A percentile compares a stretch with the other conserved stretches of the same genome.
These are phyloP conservation scores for Syncephalastrum monosporum DNA, from an alignment of 371 early-diverging fungal species.

Conservation along the genomic window DNA sequence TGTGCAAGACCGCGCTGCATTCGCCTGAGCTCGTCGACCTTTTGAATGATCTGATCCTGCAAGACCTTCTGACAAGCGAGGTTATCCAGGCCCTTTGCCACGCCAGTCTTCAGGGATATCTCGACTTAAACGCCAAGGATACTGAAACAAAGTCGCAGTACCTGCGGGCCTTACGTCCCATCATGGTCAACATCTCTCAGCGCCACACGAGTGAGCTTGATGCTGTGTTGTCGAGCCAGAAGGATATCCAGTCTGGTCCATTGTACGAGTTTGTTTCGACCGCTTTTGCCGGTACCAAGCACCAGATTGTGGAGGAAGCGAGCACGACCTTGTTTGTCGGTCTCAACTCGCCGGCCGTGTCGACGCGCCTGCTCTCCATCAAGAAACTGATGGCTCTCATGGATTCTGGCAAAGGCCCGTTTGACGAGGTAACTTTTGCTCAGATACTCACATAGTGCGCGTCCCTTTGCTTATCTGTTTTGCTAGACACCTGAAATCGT, in stretches of 20 bases:
- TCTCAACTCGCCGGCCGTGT: conserved; percentile 63
- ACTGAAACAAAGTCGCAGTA: conserved; percentile 24
- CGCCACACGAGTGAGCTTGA: conserved; percentile 58
- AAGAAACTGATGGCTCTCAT: conserved; percentile 57
- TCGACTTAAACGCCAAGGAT: conserved; percentile 25
- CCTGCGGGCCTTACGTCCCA: conserved; percentile 28
- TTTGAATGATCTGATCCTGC: conserved; percentile 39
- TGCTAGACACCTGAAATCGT: conserved; percentile 43
- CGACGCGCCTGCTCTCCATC: conserved; percentile 63
- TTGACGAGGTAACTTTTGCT: conserved; percentile 22
- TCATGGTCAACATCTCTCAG: conserved; percentile 55
- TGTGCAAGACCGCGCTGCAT: conserved; percentile 30
- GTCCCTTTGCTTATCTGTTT: not conserved
- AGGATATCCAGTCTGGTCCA: conserved; percentile 26
- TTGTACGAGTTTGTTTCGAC: conserved; percentile 60
- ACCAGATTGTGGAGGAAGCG: conserved; percentile 63
- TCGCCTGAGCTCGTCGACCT: conserved; percentile 28
- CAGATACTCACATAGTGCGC: not conserved
- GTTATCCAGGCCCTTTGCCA: conserved; percentile 43
- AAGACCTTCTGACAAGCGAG: conserved; percentile 41
- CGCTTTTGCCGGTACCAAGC: conserved; percentile 64
- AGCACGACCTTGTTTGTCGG: conserved; percentile 73
- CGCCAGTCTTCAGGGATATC: conserved; percentile 40
- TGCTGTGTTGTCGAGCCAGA: conserved; percentile 32
- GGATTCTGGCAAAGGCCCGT: conserved; percentile 29